A percentile compares a stretch with the other conserved stretches of the same genome.
Evolutionary conservation across 2,329 filamentous ascomycete species (phyloP).

Genomic region (Fusarium siculi): DNA sequence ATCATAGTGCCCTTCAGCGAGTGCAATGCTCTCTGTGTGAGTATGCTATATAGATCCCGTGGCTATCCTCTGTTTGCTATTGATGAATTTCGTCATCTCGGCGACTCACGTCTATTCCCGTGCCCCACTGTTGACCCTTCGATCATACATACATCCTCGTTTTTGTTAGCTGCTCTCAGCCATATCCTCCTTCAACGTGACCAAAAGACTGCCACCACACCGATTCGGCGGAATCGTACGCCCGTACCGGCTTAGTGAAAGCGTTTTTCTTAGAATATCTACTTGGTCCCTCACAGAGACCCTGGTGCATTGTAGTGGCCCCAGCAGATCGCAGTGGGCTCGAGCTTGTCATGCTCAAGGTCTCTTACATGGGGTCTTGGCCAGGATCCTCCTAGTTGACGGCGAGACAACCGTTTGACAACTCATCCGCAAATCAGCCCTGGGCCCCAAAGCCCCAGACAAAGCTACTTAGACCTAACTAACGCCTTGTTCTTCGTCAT

Average conservation of each 20-base stretch:
- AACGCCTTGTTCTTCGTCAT: conserved; percentile 46
- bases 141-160: conserved; percentile 20
- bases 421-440: conserved; percentile 49
- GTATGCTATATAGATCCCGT: conserved; percentile 43
- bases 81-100: conserved; percentile 42
- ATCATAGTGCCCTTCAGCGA: conserved; percentile 29
- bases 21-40: conserved; percentile 33
- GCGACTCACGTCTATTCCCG: conserved; percentile 37
- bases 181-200: conserved; percentile 36
- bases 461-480: conserved; percentile 43
- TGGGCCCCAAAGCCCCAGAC: conserved; percentile 45
- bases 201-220: conserved; percentile 39
- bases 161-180: conserved; percentile 34
- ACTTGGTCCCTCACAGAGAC: conserved; percentile 48
- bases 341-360: conserved; percentile 54
- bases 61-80: conserved; percentile 35
- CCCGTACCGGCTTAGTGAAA: conserved; percentile 38
- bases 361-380: conserved; percentile 49
- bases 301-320: conserved; percentile 54
- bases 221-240: conserved; percentile 42
- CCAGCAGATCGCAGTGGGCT: conserved; percentile 53
- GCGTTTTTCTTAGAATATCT: conserved; percentile 20
- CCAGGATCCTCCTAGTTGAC: conserved; percentile 56
- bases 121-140: conserved; percentile 31
- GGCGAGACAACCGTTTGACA: conserved; percentile 51